Evolutionary conservation across 192 early-diverging fungal genomes (phyloP).

Genomic region (Coemansia aciculifera): DNA sequence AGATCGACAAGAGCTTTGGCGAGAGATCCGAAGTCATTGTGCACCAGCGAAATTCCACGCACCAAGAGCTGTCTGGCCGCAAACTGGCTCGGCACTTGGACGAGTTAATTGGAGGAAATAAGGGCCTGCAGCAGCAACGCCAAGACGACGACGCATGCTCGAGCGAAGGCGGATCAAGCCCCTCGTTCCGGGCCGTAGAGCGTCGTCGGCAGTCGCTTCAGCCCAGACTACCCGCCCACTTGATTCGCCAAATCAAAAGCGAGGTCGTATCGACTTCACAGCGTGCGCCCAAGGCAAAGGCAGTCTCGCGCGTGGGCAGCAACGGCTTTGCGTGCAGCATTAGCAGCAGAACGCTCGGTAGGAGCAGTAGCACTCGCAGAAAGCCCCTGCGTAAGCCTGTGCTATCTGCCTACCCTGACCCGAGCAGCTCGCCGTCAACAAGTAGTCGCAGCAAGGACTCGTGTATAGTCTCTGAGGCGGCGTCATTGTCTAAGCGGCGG

Average conservation of each 20-base stretch:
- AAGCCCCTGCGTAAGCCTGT: slow-evolving; percentile 1
- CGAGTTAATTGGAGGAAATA: slow-evolving; percentile 35
- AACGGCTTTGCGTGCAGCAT: not conserved
- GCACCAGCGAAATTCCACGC: slow-evolving; percentile 18
- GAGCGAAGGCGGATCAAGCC: slow-evolving; percentile 3
- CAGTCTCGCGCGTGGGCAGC: slow-evolving; percentile 10
- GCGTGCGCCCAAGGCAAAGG: slow-evolving; percentile 14
- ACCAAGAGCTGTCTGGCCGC: slow-evolving; percentile 26
- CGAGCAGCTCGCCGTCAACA: slow-evolving; percentile 23
- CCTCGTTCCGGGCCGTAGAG: slow-evolving; percentile 5
- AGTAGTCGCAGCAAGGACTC: not conserved
- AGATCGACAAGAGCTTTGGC: slow-evolving; percentile 18
- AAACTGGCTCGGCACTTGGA: slow-evolving; percentile 49
- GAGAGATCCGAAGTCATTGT: slow-evolving; percentile 51
- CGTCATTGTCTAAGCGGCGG: slow-evolving; percentile 29
- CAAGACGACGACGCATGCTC: slow-evolving; percentile 2
- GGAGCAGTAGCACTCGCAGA: slow-evolving; percentile 11
- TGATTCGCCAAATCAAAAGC: slow-evolving; percentile 48
- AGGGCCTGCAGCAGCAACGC: not conserved
- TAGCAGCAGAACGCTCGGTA: slow-evolving; percentile 7
- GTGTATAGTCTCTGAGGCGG: slow-evolving; percentile 11
- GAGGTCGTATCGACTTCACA: slow-evolving; percentile 45
- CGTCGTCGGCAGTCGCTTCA: slow-evolving; percentile 23
- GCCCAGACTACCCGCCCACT: slow-evolving; percentile 35
- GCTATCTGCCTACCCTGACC: not conserved